Percentiles rank a stretch among this genome's conserved stretches.
phyloP scores from a whole-genome alignment of 2,329 filamentous ascomycete species.

The Elsinoe perseae region DNA sequence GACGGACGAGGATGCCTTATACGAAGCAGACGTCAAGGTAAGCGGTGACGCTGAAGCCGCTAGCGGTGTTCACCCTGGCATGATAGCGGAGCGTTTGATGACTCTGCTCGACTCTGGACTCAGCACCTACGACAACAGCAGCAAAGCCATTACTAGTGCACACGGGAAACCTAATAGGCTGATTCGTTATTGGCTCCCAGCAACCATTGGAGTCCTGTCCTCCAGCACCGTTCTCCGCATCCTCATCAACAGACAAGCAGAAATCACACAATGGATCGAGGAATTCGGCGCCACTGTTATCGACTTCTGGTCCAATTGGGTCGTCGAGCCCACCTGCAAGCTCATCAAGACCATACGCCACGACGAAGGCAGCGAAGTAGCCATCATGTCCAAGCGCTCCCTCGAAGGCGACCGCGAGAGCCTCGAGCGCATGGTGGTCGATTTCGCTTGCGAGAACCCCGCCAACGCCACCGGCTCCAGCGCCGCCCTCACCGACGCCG shows the following conservation, averaged over 20 bases:
- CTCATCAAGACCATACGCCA: conserved; percentile 88
- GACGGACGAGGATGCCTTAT: conserved; percentile 45
- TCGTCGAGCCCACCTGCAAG: conserved; percentile 74
- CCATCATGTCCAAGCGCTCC: conserved; percentile 91
- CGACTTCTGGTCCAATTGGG: conserved; percentile 96
- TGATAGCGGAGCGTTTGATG: conserved; percentile 60
- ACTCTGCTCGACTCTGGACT: conserved; percentile 62
- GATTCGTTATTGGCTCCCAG: conserved; percentile 83
- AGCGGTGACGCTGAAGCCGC: conserved; percentile 27
- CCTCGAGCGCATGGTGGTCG: conserved; percentile 94
- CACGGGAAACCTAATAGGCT: conserved; percentile 70
- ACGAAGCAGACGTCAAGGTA: conserved; percentile 34
- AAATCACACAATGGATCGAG: conserved; percentile 70
- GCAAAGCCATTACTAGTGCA: conserved; percentile 48
- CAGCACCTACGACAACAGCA: conserved; percentile 55
- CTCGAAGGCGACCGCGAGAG: conserved; percentile 84
- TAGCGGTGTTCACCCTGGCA: conserved; percentile 37
- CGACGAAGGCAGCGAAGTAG: conserved; percentile 85
- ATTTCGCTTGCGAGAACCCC: conserved; percentile 82
- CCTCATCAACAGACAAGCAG: conserved; percentile 63
- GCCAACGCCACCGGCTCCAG: conserved; percentile 45
- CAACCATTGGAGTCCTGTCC: conserved; percentile 62
- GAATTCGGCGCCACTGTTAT: conserved; percentile 70
- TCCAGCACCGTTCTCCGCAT: conserved; percentile 81
- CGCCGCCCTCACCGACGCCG: conserved; percentile 50